A percentile compares a stretch with the other conserved stretches of the same genome.
These are phyloP conservation scores for Halophytophthora batemanensis DNA, from an alignment of 352 stramenopile species.

Conservation along the genomic window DNA sequence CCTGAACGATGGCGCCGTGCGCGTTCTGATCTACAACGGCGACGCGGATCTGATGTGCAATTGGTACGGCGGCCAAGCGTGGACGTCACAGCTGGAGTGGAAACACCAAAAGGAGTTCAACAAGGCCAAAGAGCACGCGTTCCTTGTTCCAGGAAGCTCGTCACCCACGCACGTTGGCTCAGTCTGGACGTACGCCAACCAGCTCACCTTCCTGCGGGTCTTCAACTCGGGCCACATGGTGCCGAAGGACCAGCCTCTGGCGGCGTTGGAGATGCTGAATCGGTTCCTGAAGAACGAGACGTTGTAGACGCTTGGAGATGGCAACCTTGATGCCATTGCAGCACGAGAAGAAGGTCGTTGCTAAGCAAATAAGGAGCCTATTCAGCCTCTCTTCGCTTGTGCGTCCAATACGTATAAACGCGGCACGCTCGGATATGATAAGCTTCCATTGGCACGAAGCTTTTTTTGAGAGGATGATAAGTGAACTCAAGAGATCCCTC, in stretches of 20 bases:
- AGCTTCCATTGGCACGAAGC: too few relatives aligned
- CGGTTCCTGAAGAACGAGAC: slow-evolving; percentile 47
- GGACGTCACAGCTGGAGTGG: slow-evolving; percentile 91
- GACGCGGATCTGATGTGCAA: slow-evolving; percentile 97
- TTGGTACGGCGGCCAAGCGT: slow-evolving; percentile 93
- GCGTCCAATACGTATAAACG: too few relatives aligned
- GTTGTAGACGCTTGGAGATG: too few relatives aligned
- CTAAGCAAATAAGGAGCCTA: too few relatives aligned
- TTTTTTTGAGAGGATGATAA: too few relatives aligned
- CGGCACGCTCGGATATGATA: too few relatives aligned
- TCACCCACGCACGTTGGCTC: slow-evolving; percentile 28
- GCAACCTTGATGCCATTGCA: too few relatives aligned
- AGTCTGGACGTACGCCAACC: slow-evolving; percentile 33
- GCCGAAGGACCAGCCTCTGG: slow-evolving; percentile 41
- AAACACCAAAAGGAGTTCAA: slow-evolving; percentile 81
- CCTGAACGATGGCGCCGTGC: slow-evolving; percentile 53
- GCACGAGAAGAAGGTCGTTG: too few relatives aligned
- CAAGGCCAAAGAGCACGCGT: slow-evolving; percentile 20
- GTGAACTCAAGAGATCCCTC: too few relatives aligned
- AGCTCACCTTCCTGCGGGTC: slow-evolving; percentile 48
- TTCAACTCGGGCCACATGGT: slow-evolving; percentile 59
- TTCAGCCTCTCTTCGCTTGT: too few relatives aligned
- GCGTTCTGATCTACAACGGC: slow-evolving; percentile 93
- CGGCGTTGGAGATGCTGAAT: slow-evolving; percentile 50
- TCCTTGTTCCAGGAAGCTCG: slow-evolving; percentile 25